Conservation (phyloP, 768 basidiomycete genomes). For the Trametes sanguinea region DNA sequence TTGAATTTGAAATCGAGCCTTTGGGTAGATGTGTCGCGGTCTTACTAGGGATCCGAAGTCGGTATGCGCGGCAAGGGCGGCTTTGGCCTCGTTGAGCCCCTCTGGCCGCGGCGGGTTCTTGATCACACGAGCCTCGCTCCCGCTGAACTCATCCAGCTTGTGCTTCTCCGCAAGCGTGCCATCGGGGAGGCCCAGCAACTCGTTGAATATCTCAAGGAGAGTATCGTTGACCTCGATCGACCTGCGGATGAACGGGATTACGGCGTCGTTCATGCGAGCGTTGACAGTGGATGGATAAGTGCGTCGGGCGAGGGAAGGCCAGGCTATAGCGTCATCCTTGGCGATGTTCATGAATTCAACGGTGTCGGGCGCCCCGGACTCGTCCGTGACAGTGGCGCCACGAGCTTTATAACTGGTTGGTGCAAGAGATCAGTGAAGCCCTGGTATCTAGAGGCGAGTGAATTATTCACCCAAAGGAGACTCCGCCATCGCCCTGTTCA, state of each 20-base stretch:
- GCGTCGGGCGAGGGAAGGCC: conserved; percentile 33
- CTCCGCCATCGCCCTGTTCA: conserved; percentile 46
- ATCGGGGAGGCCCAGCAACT: conserved; percentile 32
- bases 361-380: conserved; percentile 34
- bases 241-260: conserved; percentile 27
- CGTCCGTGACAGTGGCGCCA: conserved; percentile 37
- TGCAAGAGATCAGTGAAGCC: neutral
- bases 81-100: conserved; percentile 21
- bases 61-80: conserved; percentile 37
- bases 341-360: conserved; percentile 41
- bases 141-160: conserved; percentile 29
- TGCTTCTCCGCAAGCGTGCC: conserved; percentile 34
- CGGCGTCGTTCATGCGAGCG: conserved; percentile 14
- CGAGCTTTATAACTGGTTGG: conserved; percentile 32
- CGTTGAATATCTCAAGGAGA: conserved; percentile 28
- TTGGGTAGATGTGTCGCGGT: neutral
- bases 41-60: conserved; percentile 40
- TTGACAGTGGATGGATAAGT: conserved; percentile 36
- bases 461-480: conserved; percentile 39
- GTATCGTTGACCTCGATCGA: conserved; percentile 32
- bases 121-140: conserved; percentile 37
- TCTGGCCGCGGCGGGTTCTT: conserved; percentile 31
- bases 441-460: neutral
- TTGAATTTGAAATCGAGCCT: neutral
- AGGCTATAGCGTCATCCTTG: conserved; percentile 40